phyloP scores from a whole-genome alignment of 768 basidiomycete species.

The Agaricus sinodeliciosus region DNA sequence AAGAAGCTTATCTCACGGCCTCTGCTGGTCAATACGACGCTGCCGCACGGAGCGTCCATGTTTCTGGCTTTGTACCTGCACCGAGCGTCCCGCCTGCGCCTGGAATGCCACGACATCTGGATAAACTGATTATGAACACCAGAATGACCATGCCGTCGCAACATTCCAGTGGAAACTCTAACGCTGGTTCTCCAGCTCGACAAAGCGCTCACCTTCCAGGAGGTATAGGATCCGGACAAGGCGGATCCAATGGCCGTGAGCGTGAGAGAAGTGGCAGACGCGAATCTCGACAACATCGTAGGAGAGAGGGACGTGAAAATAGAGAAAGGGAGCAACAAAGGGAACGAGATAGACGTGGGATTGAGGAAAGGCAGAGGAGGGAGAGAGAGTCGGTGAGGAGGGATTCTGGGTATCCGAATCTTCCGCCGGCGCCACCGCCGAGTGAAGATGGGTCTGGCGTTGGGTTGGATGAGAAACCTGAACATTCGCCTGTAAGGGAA shows the following conservation, averaged over 20 bases:
- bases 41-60: constrained; percentile 17
- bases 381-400: constrained; percentile 14
- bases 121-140: constrained; percentile 87
- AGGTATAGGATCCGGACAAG: constrained; percentile 26
- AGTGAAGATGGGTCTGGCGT: constrained; percentile 19
- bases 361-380: constrained; percentile 11
- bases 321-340: constrained; percentile 9
- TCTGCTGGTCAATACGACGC: constrained; percentile 29
- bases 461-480: constrained; percentile 10
- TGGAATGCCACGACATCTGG: constrained; percentile 80
- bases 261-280: not conserved
- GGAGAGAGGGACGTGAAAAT: not conserved
- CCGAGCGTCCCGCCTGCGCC: constrained; percentile 88
- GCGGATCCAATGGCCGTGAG: constrained; percentile 8
- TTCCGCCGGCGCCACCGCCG: constrained; percentile 23
- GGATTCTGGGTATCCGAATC: constrained; percentile 8
- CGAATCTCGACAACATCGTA: not conserved
- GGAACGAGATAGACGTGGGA: constrained; percentile 14
- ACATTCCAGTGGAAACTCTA: constrained; percentile 4
- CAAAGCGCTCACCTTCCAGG: constrained; percentile 6
- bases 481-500: constrained; percentile 8
- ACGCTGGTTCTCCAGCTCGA: constrained; percentile 2
- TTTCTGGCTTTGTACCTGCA: constrained; percentile 44
- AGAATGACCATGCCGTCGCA: constrained; percentile 23
- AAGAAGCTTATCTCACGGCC: constrained; percentile 67